phyloP scores from a whole-genome alignment of 75 land plant species.

The Cupressus sempervirens region DNA sequence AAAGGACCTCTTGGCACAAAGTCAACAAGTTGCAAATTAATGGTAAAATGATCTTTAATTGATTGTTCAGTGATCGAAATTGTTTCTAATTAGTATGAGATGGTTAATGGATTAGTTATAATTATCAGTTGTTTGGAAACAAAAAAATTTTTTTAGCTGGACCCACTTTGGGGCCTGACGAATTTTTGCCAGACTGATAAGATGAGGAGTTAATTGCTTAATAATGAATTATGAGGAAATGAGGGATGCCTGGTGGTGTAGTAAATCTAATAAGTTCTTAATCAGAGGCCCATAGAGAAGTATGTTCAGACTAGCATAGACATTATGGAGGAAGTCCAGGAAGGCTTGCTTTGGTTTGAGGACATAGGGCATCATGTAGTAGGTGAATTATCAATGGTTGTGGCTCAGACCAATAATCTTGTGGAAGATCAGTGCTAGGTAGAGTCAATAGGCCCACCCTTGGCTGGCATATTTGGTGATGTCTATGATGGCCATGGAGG shows the following conservation, averaged over 20 bases:
- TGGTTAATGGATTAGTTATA: too few relatives aligned
- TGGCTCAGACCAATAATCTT: constrained; percentile 68
- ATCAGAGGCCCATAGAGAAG: constrained; percentile 59
- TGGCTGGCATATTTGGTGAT: constrained; percentile 66
- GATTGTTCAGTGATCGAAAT: too few relatives aligned
- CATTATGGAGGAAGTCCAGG: constrained; percentile 39
- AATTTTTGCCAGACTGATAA: too few relatives aligned
- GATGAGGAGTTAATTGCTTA: too few relatives aligned
- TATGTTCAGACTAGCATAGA: constrained; percentile 31
- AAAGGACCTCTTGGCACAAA: too few relatives aligned
- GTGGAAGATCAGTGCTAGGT: constrained; percentile 81
- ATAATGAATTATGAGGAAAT: too few relatives aligned
- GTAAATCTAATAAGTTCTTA: constrained; percentile 58
- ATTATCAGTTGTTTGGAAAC: too few relatives aligned
- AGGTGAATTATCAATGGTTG: constrained; percentile 86
- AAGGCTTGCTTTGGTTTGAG: constrained; percentile 75
- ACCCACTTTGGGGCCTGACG: too few relatives aligned
- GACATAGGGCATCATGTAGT: constrained; percentile 51
- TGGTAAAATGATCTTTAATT: too few relatives aligned
- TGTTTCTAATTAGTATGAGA: too few relatives aligned
- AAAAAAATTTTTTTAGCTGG: too few relatives aligned
- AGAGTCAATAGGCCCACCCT: constrained; percentile 56
- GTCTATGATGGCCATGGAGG: constrained; percentile 95
- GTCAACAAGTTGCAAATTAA: too few relatives aligned
- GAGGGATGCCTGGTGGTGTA: constrained; percentile 43